Conservation (phyloP, 164 flowering plant genomes). For the Cinnamomum chago region DNA sequence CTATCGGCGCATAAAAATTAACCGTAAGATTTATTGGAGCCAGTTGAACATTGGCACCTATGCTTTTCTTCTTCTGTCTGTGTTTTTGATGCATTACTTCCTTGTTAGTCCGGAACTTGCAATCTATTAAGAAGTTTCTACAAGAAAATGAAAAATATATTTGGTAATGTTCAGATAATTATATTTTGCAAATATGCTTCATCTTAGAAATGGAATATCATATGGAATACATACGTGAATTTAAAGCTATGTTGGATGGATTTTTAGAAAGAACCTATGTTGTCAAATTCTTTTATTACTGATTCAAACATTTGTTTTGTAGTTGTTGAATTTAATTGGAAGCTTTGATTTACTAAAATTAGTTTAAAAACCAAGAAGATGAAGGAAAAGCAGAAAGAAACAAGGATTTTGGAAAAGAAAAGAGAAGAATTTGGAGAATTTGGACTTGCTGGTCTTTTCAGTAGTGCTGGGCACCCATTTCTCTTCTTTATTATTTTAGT, state of each 20-base stretch:
- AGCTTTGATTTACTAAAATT: background rate
- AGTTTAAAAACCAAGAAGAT: background rate
- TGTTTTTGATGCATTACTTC: background rate
- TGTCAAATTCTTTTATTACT: too few relatives aligned
- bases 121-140: background rate
- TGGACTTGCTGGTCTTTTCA: too few relatives aligned
- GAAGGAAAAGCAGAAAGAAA: too few relatives aligned
- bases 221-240: background rate
- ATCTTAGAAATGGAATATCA: background rate
- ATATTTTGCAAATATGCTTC: background rate
- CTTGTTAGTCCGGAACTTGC: background rate
- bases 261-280: background rate
- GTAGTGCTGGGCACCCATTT: too few relatives aligned
- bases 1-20: slow-evolving; percentile 69
- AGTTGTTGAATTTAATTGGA: background rate
- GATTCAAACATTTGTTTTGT: background rate
- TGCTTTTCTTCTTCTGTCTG: background rate
- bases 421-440: too few relatives aligned
- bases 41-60: background rate
- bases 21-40: slow-evolving; percentile 50
- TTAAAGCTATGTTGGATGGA: background rate
- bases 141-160: background rate
- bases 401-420: too few relatives aligned
- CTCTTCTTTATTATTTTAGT: too few relatives aligned
- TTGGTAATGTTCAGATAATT: background rate